Evolutionary conservation across 495 filamentous ascomycete species (phyloP), one percentile per base, ranked within the genome.

Genomic region (Choiromyces venosus): DNA sequence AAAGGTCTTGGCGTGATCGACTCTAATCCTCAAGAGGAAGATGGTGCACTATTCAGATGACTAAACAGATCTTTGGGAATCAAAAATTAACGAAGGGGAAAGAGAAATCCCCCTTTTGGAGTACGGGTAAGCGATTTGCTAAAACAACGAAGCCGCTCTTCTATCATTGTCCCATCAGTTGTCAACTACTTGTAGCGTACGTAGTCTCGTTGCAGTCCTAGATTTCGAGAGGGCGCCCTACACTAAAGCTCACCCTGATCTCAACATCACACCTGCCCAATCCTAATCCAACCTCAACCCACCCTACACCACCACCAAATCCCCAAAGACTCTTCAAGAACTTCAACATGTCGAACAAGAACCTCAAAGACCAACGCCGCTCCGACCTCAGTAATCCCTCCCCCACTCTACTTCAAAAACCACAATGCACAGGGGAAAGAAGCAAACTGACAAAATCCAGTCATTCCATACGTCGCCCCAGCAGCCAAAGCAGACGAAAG

Each of bases 281-380:
- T 66, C 25, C 19, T 37, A 42, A 19, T 46, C 65, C 69, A 66
- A 73, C 21, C 74, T 66, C 38, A 46, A 74, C 70, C 14, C n/a
- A 35, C 38, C 25, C 36, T 40, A 38, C 18, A 40, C 64, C 25
- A 69, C 65, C 10, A 65, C 38, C 33, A 19, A 70, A 36, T 5
- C 46, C 29, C 19, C 36, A 67, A 37, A 37, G 3, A 37, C 66
- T 21, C 9, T 33, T 18, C 73, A 66, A 18, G 44, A 36, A 7
- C 72, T 8, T 2, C 44, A 42, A 64, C 9, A 79, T 79, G 77
- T 56, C 77, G 14, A 67, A 16, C 66, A 74, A 72, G 69, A 69
- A 79, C 42, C 74, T 78, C 66, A 81, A 81, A 73, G 79, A 81
- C 76, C 73, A 79, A 67, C 79, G 79, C 39, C 79, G 79, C 66